A percentile compares a stretch with the other conserved stretches of the same genome.
These are phyloP conservation scores for Licmophora abbreviata DNA, from an alignment of 108 stramenopile genomes.

Conservation along the genomic window DNA sequence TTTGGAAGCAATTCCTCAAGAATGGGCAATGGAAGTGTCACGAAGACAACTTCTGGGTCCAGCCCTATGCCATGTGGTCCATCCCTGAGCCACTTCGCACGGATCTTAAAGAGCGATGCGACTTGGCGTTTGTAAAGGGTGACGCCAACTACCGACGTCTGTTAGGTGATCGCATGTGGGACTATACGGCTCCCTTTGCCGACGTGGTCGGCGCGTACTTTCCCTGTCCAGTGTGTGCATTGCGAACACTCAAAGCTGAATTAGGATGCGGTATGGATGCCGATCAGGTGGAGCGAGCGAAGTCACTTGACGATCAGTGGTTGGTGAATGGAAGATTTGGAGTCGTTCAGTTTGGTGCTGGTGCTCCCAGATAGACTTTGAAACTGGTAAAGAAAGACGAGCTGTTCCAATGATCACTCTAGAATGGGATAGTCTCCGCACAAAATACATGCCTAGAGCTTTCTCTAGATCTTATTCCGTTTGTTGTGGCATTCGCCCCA, in stretches of 20 bases:
- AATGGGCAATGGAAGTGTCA: conserved; percentile 79
- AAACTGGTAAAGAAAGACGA: too few relatives aligned
- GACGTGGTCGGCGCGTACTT: conserved; percentile 90
- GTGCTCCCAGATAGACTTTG: conserved; percentile 20
- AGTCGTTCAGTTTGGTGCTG: conserved; percentile 75
- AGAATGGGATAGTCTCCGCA: too few relatives aligned
- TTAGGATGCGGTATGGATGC: conserved; percentile 85
- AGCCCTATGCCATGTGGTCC: conserved; percentile 90
- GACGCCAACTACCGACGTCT: conserved; percentile 95
- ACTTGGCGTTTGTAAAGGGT: conserved; percentile 92
- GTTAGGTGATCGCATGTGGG: conserved; percentile 87
- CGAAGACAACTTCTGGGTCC: conserved; percentile 91
- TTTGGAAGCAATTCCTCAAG: conserved; percentile 61
- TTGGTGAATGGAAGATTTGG: conserved; percentile 85
- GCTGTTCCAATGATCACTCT: too few relatives aligned
- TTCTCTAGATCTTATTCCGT: too few relatives aligned
- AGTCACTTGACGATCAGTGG: conserved; percentile 63
- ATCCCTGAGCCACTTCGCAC: conserved; percentile 68
- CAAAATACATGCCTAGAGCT: too few relatives aligned
- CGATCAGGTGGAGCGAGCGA: conserved; percentile 61
- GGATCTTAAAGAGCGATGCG: conserved; percentile 50
- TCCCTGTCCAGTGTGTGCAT: conserved; percentile 84
- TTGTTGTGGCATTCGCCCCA: conserved; percentile 90
- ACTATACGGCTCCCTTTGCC: conserved; percentile 74
- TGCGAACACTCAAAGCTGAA: conserved; percentile 93